Base-by-base conservation (phyloP, 2,329 filamentous ascomycete species). In the Colletotrichum salicis region DNA sequence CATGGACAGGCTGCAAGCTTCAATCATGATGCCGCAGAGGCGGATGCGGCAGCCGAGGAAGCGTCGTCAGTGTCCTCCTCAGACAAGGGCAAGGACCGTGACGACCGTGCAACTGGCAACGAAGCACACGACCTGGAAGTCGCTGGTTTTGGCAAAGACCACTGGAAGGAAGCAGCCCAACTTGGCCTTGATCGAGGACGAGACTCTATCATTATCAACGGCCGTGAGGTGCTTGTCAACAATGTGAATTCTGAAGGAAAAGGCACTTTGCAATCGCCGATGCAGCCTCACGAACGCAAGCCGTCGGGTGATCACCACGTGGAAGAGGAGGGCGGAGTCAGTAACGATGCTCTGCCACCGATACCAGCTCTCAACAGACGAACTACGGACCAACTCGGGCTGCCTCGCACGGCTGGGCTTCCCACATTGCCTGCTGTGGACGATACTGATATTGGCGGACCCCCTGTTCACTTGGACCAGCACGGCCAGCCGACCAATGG, bases 381-480 rank as follows among this genome's bases (percentile, higher is more conserved):
- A 75, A 90, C 90, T 37, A 93, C 91, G 1, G 85, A 88, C n/a
- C 88, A 91, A 75, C 83, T 94, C 8, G 92, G 91, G 0, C 83
- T 94, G n/a, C 87, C 91, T 13, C 87, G 90, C 59, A 85, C 92
- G 10, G 92, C 90, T 31, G 92, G 94, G 78, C 85, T 95, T 11
- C 92, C 93, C 15, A 86, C 91, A 3, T 84, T 96, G 4, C 93
- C 94, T 4, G 78, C 88, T 3, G 84, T 86, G 15, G 94, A 95
- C 76, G 95, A 97, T 77, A 93, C 91, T 5, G 95, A 97, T 77
- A 96, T 94, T 77, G 92, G 93, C 37, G 94, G 93, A 0, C 93
- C 94, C 24, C 86, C 90, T n/a, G 80, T 90, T 27, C 87, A 86
- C 67, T 83, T 85, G 37, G 89, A 90, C 62, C 82, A 86, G 35